A percentile compares a stretch with the other conserved stretches of the same genome.
Evolutionary conservation across 352 stramenopile species (phyloP).

Genomic region (Pythium inflatum): DNA sequence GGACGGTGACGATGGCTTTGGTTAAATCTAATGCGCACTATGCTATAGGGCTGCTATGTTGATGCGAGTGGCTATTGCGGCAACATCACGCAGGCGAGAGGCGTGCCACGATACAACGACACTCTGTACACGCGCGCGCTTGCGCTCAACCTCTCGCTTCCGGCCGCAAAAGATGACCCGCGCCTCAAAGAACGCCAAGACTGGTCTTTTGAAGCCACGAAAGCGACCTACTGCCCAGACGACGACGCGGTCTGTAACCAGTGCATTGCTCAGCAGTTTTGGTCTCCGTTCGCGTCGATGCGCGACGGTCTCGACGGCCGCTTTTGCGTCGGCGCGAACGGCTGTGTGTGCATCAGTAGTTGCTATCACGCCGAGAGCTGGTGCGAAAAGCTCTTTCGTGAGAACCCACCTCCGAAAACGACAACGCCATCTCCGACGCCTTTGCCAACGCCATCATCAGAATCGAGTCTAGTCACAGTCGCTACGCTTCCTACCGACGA

Average conservation of each 20-base stretch:
- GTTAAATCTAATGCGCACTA: not conserved
- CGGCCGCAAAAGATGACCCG: not conserved
- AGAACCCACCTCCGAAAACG: not conserved
- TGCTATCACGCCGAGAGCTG: not conserved
- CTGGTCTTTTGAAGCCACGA: not conserved
- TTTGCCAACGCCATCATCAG: not conserved
- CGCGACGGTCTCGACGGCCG: conserved; percentile 3
- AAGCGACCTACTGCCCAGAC: not conserved
- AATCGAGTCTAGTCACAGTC: not conserved
- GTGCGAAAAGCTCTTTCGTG: not conserved
- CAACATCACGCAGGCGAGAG: not conserved
- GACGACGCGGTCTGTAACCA: not conserved
- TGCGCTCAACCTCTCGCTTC: not conserved
- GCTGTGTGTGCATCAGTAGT: conserved; percentile 5
- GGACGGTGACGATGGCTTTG: not conserved
- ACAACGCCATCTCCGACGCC: not conserved
- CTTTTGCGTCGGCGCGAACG: conserved; percentile 1
- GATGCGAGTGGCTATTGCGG: not conserved
- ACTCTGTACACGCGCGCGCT: not conserved
- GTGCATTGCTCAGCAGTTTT: not conserved
- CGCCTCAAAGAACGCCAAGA: not conserved
- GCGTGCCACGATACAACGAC: not conserved
- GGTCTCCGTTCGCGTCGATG: not conserved
- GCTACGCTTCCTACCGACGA: not conserved
- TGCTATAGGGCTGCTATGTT: too few relatives aligned